These are phyloP conservation scores for Aethionema arabicum DNA, from an alignment of 345 rosid species.

Conservation along the genomic window DNA sequence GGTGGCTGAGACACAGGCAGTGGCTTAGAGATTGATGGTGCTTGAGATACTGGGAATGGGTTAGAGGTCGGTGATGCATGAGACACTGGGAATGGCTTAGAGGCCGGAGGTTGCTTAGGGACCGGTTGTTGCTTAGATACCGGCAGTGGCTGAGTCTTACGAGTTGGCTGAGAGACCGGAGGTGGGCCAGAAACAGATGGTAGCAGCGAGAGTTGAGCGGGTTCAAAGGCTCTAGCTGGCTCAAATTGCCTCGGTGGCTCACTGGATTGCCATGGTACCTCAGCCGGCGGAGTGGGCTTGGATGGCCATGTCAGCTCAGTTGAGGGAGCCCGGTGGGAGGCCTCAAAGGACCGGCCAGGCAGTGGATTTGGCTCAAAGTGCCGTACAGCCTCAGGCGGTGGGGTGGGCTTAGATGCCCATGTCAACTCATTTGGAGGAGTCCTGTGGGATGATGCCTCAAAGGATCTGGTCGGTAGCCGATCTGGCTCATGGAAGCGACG, in stretches of 20 bases:
- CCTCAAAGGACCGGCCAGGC: slow-evolving; percentile 11
- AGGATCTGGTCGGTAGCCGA: slow-evolving; percentile 3
- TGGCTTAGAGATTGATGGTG: background rate
- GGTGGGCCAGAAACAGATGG: slow-evolving; percentile 22
- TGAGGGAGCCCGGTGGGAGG: slow-evolving; percentile 25
- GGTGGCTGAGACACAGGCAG: background rate
- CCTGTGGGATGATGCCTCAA: slow-evolving; percentile 28
- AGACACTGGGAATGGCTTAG: background rate
- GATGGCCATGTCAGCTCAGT: slow-evolving; percentile 30
- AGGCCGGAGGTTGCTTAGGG: background rate
- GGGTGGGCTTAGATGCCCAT: slow-evolving; percentile 26
- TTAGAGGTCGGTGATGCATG: background rate
- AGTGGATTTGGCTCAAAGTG: background rate
- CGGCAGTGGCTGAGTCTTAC: background rate
- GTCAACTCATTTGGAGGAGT: slow-evolving; percentile 27
- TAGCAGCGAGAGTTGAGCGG: slow-evolving; percentile 29
- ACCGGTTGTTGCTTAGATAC: background rate
- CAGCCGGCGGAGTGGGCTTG: slow-evolving; percentile 22
- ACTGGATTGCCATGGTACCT: slow-evolving; percentile 19
- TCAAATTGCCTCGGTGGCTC: slow-evolving; percentile 24
- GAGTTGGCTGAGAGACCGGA: background rate
- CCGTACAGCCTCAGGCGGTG: slow-evolving; percentile 9
- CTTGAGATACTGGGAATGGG: background rate
- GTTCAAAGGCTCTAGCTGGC: slow-evolving; percentile 27
- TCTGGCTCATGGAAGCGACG: slow-evolving; percentile 33